Base-by-base conservation (phyloP, 306 rosid genomes). In the Prunus persica region DNA sequence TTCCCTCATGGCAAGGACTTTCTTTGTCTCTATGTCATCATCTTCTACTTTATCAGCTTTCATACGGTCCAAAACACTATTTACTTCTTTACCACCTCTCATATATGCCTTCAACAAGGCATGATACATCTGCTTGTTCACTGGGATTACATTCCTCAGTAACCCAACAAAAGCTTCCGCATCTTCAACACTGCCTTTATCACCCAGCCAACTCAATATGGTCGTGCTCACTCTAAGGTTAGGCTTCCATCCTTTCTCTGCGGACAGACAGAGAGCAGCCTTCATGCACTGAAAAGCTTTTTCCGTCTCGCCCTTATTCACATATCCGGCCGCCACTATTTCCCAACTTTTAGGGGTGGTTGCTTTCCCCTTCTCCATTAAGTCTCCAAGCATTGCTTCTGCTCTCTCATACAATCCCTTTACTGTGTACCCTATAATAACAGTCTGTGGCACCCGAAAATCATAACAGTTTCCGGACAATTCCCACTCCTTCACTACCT, bases 381-480 rank as follows among this genome's bases (percentile, higher is more conserved):
- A 77, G 81, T 84, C 85, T 80, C 78, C 76, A 45, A 95, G 97
- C 77, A 92, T 54, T 51, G 85, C 79, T 84, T 89, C 91, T 8
- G 92, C 98, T 80, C 77, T 86, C 78, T 89, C 92, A 41, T 65
- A 79, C 80, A 84, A 75, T 77, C 86, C 86, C 71, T 88, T 88
- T 4, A 69, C 75, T 18, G 83, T 22, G 76, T 86, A 92, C 30
- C 93, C 93, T 66, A 32, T 57, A 55, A 95, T 73, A 51, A 95
- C 65, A 2, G 75, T 60, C 27, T 84, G 83, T 5, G 96, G 96
- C 45, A 90, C 85, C 73, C 83, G 83, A 69, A 81, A 83, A 86
- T 95, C 97, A 51, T 89, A 90, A 72, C 84, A 85, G 78, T 92
- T 95, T 51, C 86, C 90, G 20, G 96, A 87, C 64, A 86, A 85